phyloP scores from a whole-genome alignment of 148 eudicot genomes.

The Cornus suecica region DNA sequence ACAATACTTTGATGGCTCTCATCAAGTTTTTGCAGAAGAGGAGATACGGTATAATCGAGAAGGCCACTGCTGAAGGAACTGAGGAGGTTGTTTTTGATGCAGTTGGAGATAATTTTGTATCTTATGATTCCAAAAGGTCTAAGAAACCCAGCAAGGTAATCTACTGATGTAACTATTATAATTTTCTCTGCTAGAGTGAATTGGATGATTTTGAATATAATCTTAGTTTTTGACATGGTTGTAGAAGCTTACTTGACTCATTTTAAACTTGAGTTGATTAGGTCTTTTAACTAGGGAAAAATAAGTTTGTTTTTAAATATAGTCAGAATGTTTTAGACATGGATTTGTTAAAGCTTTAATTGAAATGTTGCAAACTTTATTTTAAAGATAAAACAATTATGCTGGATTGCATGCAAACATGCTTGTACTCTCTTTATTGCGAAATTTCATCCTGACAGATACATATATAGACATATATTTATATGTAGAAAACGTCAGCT shows the following conservation, averaged over 20 bases:
- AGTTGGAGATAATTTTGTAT: slow-evolving; percentile 61
- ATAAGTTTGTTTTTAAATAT: too few relatives aligned
- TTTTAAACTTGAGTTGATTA: background rate
- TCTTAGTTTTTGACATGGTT: background rate
- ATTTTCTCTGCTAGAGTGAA: background rate
- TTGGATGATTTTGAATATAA: background rate
- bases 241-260: background rate
- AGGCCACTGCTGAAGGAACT: slow-evolving; percentile 96
- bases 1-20: slow-evolving; percentile 91
- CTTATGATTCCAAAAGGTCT: slow-evolving; percentile 50
- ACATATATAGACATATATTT: background rate
- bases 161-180: slow-evolving; percentile 13
- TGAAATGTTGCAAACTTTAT: too few relatives aligned
- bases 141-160: slow-evolving; percentile 74
- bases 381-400: background rate
- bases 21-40: slow-evolving; percentile 92
- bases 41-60: slow-evolving; percentile 69
- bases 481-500: too few relatives aligned
- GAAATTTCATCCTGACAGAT: background rate
- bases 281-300: too few relatives aligned
- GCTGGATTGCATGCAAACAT: background rate
- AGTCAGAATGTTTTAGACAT: too few relatives aligned
- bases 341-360: too few relatives aligned
- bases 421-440: background rate
- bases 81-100: slow-evolving; percentile 93